phyloP scores from a whole-genome alignment of 257 asterid genomes.

The Rehmannia glutinosa region DNA sequence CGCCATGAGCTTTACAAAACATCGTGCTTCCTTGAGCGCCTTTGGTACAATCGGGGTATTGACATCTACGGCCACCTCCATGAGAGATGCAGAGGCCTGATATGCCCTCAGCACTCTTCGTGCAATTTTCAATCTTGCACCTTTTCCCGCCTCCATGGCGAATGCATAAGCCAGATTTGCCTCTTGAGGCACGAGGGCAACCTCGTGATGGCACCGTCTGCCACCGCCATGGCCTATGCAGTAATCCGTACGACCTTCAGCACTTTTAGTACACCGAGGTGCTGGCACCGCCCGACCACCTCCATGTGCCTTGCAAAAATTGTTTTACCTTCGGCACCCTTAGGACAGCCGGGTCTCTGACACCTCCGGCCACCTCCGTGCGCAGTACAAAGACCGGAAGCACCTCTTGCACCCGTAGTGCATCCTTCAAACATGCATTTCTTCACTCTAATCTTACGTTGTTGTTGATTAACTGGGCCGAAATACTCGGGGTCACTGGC shows the following conservation, averaged over 20 bases:
- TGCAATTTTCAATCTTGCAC: slow-evolving; percentile 47
- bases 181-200: slow-evolving; percentile 61
- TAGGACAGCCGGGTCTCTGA: slow-evolving; percentile 49
- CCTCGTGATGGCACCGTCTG: slow-evolving; percentile 47
- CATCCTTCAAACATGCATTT: slow-evolving; percentile 49
- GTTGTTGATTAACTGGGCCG: slow-evolving; percentile 17
- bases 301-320: slow-evolving; percentile 64
- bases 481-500: too few species aligned
- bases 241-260: slow-evolving; percentile 58
- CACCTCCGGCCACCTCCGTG: slow-evolving; percentile 76
- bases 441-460: slow-evolving; percentile 30
- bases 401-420: slow-evolving; percentile 65
- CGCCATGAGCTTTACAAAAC: slow-evolving; percentile 58
- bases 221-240: slow-evolving; percentile 71
- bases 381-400: slow-evolving; percentile 63
- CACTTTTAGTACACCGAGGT: slow-evolving; percentile 64
- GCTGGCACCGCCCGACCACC: slow-evolving; percentile 55
- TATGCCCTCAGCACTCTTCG: slow-evolving; percentile 49
- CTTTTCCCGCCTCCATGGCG: slow-evolving; percentile 77
- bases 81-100: slow-evolving; percentile 62
- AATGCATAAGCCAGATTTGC: slow-evolving; percentile 54
- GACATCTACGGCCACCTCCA: slow-evolving; percentile 60
- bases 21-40: slow-evolving; percentile 62
- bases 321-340: slow-evolving; percentile 66
- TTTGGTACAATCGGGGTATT: slow-evolving; percentile 39